phyloP scores from a whole-genome alignment of 1,284 basidiomycete genomes.

The Fomitopsis pinicola region DNA sequence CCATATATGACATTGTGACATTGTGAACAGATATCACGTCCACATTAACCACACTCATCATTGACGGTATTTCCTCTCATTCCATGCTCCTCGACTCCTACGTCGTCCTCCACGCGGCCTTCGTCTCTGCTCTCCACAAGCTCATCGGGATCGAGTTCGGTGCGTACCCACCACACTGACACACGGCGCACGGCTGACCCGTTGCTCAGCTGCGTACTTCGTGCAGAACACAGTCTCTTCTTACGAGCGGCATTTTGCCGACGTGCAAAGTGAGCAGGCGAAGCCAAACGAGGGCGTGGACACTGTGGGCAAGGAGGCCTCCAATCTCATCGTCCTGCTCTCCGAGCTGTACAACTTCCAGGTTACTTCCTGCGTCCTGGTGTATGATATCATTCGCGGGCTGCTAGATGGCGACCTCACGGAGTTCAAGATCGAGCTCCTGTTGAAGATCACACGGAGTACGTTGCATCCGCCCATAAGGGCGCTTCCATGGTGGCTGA shows the following conservation, averaged over 20 bases:
- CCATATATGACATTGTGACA: not conserved
- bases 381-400: conserved; percentile 87
- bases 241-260: conserved; percentile 58
- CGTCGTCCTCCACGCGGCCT: conserved; percentile 86
- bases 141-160: conserved; percentile 91
- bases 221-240: conserved; percentile 63
- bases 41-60: conserved; percentile 73
- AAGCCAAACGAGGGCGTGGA: conserved; percentile 22
- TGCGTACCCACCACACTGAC: conserved; percentile 15
- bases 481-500: not conserved
- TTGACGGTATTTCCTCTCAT: conserved; percentile 81
- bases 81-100: conserved; percentile 87
- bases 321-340: conserved; percentile 85
- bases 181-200: not conserved
- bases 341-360: conserved; percentile 96
- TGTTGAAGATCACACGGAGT: conserved; percentile 87
- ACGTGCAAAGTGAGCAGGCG: conserved; percentile 14
- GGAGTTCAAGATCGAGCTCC: conserved; percentile 82
- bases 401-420: conserved; percentile 65
- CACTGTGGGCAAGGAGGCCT: conserved; percentile 76
- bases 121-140: conserved; percentile 83
- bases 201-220: conserved; percentile 65
- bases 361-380: conserved; percentile 81
- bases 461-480: conserved; percentile 25
- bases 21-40: conserved; percentile 70